Evolutionary conservation across 2,329 filamentous ascomycete genomes (phyloP).

Genomic region (Claviceps sp.): DNA sequence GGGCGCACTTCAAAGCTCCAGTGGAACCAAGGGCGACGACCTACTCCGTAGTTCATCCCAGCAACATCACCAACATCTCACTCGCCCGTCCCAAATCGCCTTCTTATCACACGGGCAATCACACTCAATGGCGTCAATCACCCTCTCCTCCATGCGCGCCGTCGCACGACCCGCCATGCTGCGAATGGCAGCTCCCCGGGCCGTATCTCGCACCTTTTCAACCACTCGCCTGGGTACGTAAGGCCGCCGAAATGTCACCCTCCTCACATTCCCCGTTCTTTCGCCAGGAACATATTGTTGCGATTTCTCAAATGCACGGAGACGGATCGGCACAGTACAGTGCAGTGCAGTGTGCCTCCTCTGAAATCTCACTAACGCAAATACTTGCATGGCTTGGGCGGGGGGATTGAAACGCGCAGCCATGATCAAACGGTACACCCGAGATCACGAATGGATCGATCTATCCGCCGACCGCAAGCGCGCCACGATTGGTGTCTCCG

Average conservation of each 20-base stretch:
- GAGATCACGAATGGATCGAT: conserved; percentile 98
- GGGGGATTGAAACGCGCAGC: conserved; percentile 23
- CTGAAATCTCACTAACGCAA: no score
- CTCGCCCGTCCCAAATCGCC: not conserved
- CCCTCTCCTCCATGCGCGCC: conserved; percentile 38
- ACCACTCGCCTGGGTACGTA: conserved; percentile 24
- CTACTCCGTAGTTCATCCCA: no score
- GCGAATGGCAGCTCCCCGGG: conserved; percentile 21
- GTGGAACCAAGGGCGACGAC: no score
- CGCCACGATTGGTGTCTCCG: conserved; percentile 72
- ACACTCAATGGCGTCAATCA: conserved; percentile 44
- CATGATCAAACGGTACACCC: conserved; percentile 73
- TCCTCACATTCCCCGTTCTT: not conserved
- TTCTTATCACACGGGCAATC: conserved; percentile 12
- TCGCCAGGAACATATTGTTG: no score
- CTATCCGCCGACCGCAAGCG: conserved; percentile 69
- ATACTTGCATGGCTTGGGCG: no score
- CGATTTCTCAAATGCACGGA: no score
- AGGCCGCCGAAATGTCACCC: no score
- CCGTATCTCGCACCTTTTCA: conserved; percentile 29
- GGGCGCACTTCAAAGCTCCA: no score
- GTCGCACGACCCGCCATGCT: conserved; percentile 31
- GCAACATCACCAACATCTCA: not conserved
- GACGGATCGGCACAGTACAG: no score
- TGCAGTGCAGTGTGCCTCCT: no score